Evolutionary conservation across 176 grass and related monocot species (phyloP), one percentile per base, ranked within the genome.

Genomic region (Raddia distichophylla): DNA sequence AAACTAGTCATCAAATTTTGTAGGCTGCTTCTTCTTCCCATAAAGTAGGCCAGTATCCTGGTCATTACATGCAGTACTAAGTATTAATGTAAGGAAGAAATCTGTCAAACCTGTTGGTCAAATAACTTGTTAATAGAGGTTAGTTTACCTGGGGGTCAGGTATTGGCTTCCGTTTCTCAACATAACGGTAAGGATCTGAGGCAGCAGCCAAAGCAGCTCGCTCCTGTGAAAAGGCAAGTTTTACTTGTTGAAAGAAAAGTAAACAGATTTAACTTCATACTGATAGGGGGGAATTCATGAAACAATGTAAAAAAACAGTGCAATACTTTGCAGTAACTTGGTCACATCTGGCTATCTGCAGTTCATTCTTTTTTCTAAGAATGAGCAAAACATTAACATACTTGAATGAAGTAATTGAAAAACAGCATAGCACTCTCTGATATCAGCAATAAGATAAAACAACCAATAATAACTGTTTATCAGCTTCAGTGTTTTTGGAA

Each of bases 111-210:
- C 47, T 22, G 18, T 80, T 57, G 11, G 54, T 61, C 32, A 42
- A 79, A 49, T 66, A 71, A 80, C 13, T 51, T 66, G 11, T 17
- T n/a, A 54, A 66, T 9, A 55, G 46, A 58, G 13, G 10, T 11
- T 13, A 58, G 8, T n/a, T 11, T 87, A 95, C 96, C 89, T 99
- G 93, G 12, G 91, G 93, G 81, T 99, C 96, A 84, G 96, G 93
- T 88, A 99, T 91, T 53, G 96, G 96, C 71, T 90, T 99, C 62
- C 87, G 84, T 83, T 99, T 99, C 86, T 99, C 96, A 66, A 99
- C 66, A 84, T 95, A 98, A 5, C 96, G 89, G 61, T 95, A 95
- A 52, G 83, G 91, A 87, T 99, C 96, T 0, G 86, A 88, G 46
- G 89, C 89, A 71, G 96, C 93, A 78, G 91, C 82, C 73, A 93